These are phyloP conservation scores for Zancudomyces culisetae DNA, from an alignment of 371 early-diverging fungal species.

Conservation along the genomic window DNA sequence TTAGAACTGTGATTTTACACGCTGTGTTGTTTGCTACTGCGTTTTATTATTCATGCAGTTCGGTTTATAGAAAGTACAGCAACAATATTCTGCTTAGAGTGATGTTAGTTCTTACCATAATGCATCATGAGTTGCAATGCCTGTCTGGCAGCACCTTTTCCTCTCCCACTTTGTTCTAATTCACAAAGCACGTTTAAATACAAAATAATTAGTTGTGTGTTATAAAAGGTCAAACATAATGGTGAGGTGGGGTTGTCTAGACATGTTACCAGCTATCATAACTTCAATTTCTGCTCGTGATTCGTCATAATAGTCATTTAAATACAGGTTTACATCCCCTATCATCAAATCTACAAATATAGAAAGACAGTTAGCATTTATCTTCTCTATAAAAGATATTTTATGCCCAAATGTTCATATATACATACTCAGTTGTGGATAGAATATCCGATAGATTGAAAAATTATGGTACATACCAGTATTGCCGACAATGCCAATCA, in stretches of 20 bases:
- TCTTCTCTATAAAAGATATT: too few species aligned
- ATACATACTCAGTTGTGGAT: too few species aligned
- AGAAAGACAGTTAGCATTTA: too few species aligned
- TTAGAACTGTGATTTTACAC: too few species aligned
- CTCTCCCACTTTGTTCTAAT: slow-evolving; percentile 28
- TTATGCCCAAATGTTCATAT: too few species aligned
- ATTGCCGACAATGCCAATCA: too few species aligned
- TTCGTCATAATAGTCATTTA: slow-evolving; percentile 55
- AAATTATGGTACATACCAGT: too few species aligned
- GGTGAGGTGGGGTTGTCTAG: slow-evolving; percentile 4
- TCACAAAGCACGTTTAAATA: not conserved
- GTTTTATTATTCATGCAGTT: too few species aligned
- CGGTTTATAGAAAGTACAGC: too few species aligned
- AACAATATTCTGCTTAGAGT: not conserved
- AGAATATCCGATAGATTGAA: too few species aligned
- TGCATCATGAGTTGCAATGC: slow-evolving; percentile 62
- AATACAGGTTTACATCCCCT: slow-evolving; percentile 85
- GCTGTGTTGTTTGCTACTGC: too few species aligned
- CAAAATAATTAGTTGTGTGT: too few species aligned
- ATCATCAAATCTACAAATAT: slow-evolving; percentile 72
- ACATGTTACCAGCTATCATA: slow-evolving; percentile 57
- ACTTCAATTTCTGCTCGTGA: slow-evolving; percentile 76
- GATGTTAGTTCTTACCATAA: slow-evolving; percentile 32
- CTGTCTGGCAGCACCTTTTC: slow-evolving; percentile 48
- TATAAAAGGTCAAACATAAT: not conserved